Evolutionary conservation across 2,329 filamentous ascomycete species (phyloP).

Genomic region (Fusarium haematococcum): DNA sequence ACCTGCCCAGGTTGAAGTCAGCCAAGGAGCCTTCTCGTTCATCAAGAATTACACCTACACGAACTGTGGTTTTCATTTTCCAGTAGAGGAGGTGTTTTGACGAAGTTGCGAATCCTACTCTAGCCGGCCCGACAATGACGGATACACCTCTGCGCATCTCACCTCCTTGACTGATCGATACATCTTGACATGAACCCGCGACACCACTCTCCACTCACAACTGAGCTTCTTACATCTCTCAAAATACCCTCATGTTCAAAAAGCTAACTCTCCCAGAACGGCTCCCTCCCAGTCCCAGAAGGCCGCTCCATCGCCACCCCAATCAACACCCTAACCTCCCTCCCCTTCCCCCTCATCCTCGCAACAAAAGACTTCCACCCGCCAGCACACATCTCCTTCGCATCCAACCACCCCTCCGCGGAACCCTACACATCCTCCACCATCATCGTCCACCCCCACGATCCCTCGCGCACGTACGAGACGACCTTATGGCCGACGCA

Average conservation of each 20-base stretch:
- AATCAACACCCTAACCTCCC: slow-evolving; percentile 80
- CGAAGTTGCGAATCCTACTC: not conserved
- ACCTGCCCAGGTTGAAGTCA: not conserved
- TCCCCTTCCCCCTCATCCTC: slow-evolving; percentile 79
- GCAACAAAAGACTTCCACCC: slow-evolving; percentile 97
- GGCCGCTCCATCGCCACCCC: slow-evolving; percentile 77
- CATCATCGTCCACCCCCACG: slow-evolving; percentile 74
- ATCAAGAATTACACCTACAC: not conserved
- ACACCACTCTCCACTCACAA: not conserved
- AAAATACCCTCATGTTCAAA: not conserved
- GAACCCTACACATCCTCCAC: slow-evolving; percentile 74
- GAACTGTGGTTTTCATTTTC: rapidly evolving
- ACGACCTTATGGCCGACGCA: slow-evolving; percentile 90
- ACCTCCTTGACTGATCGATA: not conserved
- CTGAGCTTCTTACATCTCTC: not conserved
- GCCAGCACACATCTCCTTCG: slow-evolving; percentile 86
- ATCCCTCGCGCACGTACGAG: slow-evolving; percentile 71
- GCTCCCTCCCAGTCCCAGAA: slow-evolving; percentile 82
- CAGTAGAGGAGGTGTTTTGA: not conserved
- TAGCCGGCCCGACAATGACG: not conserved
- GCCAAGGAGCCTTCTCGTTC: not conserved
- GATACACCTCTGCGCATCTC: not conserved
- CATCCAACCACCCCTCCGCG: slow-evolving; percentile 78
- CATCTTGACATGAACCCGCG: not conserved
- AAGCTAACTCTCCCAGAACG: slow-evolving; percentile 68